phyloP scores from a whole-genome alignment of 495 filamentous ascomycete genomes.

The Poronia punctata region DNA sequence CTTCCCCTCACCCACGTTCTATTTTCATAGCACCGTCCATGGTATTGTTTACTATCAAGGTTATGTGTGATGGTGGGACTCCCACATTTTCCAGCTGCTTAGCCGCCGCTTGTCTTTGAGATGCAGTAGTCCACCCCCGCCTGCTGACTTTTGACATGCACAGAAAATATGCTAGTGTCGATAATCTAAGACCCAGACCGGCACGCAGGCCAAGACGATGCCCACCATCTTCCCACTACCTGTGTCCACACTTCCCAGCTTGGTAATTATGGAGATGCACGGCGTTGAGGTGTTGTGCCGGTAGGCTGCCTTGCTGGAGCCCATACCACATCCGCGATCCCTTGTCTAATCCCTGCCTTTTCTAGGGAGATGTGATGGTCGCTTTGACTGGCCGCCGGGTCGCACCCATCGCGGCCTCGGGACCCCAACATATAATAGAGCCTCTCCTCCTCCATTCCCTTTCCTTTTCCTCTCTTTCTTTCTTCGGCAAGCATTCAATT shows the following conservation, averaged over 20 bases:
- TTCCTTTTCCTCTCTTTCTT: constrained; percentile 42
- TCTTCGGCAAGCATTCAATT: constrained; percentile 73
- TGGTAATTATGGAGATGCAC: not conserved
- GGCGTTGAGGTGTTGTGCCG: constrained; percentile 1
- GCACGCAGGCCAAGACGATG: not conserved
- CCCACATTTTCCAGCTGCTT: no score
- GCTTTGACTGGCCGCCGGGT: constrained; percentile 13
- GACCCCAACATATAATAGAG: constrained; percentile 40
- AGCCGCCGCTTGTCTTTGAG: no score
- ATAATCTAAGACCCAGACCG: no score
- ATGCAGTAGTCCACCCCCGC: not conserved
- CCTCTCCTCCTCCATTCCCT: constrained; percentile 29
- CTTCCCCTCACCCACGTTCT: not conserved
- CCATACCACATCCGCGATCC: no score
- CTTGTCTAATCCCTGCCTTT: no score
- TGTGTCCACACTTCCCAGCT: constrained; percentile 8
- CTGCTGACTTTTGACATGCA: no score
- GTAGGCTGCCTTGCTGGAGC: constrained; percentile 9
- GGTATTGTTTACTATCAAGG: no score
- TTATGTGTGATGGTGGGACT: no score
- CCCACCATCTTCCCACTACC: constrained; percentile 5
- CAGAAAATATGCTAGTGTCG: no score
- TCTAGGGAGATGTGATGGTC: constrained; percentile 10
- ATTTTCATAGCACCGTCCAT: no score
- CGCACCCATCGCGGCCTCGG: constrained; percentile 14